phyloP scores from a whole-genome alignment of 495 filamentous ascomycete genomes.

The Mycothermus thermophilus region DNA sequence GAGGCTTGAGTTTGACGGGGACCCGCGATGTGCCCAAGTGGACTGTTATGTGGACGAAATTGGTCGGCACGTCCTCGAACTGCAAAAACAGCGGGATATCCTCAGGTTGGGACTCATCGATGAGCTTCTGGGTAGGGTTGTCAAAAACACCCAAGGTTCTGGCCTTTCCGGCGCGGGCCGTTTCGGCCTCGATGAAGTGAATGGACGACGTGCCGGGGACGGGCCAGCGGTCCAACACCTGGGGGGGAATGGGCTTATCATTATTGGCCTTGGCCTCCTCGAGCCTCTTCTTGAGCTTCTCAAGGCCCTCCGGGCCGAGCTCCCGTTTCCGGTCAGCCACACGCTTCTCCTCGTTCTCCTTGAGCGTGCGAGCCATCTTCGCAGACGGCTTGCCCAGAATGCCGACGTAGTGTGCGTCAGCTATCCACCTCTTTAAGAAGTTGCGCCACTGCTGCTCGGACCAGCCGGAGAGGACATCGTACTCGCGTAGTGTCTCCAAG shows the following conservation, averaged over 20 bases:
- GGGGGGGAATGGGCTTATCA: conserved; percentile 62
- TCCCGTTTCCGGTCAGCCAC: conserved; percentile 40
- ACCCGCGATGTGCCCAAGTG: conserved; percentile 63
- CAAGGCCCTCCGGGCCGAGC: conserved; percentile 41
- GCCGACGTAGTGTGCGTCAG: conserved; percentile 72
- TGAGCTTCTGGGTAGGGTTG: conserved; percentile 58
- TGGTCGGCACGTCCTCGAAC: conserved; percentile 82
- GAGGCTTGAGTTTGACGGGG: conserved; percentile 59
- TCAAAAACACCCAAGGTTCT: conserved; percentile 48
- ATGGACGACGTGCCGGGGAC: conserved; percentile 79
- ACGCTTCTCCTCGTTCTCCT: conserved; percentile 52
- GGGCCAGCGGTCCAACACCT: conserved; percentile 61
- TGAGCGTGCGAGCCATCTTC: conserved; percentile 54
- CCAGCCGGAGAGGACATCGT: conserved; percentile 68
- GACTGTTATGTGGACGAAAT: conserved; percentile 72
- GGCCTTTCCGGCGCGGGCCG: conserved; percentile 73
- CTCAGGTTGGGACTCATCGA: conserved; percentile 57
- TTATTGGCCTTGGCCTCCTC: conserved; percentile 69
- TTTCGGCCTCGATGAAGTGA: conserved; percentile 81
- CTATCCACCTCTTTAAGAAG: conserved; percentile 72
- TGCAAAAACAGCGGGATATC: conserved; percentile 75
- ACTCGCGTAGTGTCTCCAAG: conserved; percentile 53
- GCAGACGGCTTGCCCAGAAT: conserved; percentile 74
- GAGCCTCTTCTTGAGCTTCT: conserved; percentile 58
- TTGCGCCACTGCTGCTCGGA: conserved; percentile 65